Base-by-base conservation (phyloP, 441 rosid genomes). In the Jatropha podagrica region DNA sequence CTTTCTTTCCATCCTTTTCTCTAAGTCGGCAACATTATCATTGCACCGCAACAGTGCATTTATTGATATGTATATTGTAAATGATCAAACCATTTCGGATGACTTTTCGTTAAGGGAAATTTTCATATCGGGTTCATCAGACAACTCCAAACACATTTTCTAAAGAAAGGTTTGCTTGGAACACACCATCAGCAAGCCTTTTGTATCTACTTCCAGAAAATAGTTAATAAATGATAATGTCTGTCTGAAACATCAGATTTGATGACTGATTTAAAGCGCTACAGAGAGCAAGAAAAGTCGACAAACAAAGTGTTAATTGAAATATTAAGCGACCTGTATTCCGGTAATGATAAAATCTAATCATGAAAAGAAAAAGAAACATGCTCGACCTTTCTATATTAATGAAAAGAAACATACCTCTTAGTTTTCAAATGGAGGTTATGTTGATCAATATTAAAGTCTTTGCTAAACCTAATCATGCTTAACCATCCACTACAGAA, bases 71-170 rank as follows among this genome's bases (percentile, higher is more conserved):
- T 44, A 26, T 66, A 0, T 66, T 32, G 32, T 32, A 66, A 15
- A 66, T 46, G 37, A 52, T 18, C n/a, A 44, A 66, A 66, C 55
- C 51, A 44, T 27, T 66, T 66, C 46, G 38, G 38, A 66, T 44
- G 70, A 23, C 55, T 66, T 20, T 37, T 37, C 54, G 37, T 11
- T 4, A 23, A 67, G 5, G 10, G 9, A 67, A 17, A 23, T 48
- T 32, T 14, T 18, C 38, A 14, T 13, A 49, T 18, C 32, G 15
- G 46, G 9, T 42, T 42, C 46, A 42, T 42, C 46, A 42, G 46
- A 42, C 46, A 42, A 42, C 6, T 42, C 46, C 46, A 49, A 14
- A 68, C 27, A 49, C 27, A 49, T 27, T 18, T 68, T 49, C 23
- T 15, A 38, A 40, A 12, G 5, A 40, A 20, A 40, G 51, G 13